phyloP scores from a whole-genome alignment of 768 basidiomycete species.

The Tulasnella sp. region DNA sequence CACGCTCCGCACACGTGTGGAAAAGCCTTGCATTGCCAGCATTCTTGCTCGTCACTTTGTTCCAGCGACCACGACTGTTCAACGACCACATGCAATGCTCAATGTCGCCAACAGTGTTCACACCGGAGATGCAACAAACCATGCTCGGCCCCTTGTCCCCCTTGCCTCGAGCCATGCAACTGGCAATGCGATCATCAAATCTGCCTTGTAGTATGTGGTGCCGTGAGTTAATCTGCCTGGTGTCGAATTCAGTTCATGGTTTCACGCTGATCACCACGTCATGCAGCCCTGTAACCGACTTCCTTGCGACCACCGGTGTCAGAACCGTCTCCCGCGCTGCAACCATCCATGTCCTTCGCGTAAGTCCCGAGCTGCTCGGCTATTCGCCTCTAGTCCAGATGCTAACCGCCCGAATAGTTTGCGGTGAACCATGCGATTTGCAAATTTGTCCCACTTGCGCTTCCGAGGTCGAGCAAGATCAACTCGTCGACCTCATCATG shows the following conservation, averaged over 20 bases:
- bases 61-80: constrained; percentile 44
- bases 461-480: constrained; percentile 31
- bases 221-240: constrained; percentile 39
- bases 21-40: constrained; percentile 47
- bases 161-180: constrained; percentile 53
- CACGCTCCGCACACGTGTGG: constrained; percentile 47
- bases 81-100: constrained; percentile 34
- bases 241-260: background rate
- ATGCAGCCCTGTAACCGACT: background rate
- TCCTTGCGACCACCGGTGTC: background rate
- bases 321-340: background rate
- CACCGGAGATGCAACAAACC: constrained; percentile 43
- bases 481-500: constrained; percentile 54
- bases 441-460: constrained; percentile 52
- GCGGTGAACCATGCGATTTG: constrained; percentile 52
- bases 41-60: constrained; percentile 45
- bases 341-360: constrained; percentile 3
- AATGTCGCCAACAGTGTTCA: constrained; percentile 49
- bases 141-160: constrained; percentile 51
- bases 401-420: constrained; percentile 39
- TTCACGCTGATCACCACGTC: constrained; percentile 30
- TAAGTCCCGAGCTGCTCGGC: background rate
- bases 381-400: background rate
- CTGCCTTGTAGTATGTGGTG: constrained; percentile 61
- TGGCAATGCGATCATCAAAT: constrained; percentile 51